Conservation (phyloP, 257 asterid species). For the Nicotiana tomentosiformis region DNA sequence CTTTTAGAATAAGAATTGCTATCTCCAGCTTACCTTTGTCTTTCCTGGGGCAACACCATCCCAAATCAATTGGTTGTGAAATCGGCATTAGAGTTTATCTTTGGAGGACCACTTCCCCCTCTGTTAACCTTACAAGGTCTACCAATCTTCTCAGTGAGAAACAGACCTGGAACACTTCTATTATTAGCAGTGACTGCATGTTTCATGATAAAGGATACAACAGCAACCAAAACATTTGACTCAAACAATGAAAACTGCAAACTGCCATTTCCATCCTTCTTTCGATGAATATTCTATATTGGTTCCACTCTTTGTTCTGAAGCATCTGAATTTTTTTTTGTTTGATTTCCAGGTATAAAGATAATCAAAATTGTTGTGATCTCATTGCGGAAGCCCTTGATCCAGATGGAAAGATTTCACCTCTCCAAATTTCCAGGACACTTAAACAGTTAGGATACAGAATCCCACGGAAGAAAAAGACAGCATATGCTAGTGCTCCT, state of each 20-base stretch:
- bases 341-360: conserved; percentile 46
- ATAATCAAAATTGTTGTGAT: conserved; percentile 44
- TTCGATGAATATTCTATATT: background rate
- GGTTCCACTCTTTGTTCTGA: background rate
- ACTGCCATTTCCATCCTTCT: background rate
- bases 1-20: background rate
- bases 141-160: background rate
- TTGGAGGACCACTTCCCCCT: background rate
- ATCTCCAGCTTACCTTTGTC: background rate
- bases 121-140: background rate
- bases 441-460: conserved; percentile 54
- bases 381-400: conserved; percentile 64
- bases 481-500: conserved; percentile 22
- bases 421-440: conserved; percentile 39
- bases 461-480: conserved; percentile 45
- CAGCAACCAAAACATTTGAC: background rate
- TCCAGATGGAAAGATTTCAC: conserved; percentile 46
- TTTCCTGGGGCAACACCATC: background rate
- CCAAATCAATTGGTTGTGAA: background rate
- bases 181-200: background rate
- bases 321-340: background rate
- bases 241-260: background rate
- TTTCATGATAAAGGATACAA: background rate
- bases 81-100: background rate
- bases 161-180: background rate